Base-by-base conservation (phyloP, 352 stramenopile species). In the Thalassiosira delicatula region DNA sequence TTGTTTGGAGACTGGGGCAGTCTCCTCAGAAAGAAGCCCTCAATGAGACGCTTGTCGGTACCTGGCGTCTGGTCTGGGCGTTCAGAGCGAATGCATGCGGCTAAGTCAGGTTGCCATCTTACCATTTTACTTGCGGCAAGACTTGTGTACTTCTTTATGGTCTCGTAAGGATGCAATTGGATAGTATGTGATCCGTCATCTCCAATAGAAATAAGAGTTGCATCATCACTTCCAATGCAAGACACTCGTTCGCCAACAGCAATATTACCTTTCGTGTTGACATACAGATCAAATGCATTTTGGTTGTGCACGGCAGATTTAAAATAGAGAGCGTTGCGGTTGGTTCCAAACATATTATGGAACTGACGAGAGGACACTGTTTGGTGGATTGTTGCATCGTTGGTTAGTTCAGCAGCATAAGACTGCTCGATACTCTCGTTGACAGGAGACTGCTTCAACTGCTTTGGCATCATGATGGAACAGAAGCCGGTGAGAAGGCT, bases 171-270 rank as follows among this genome's bases (percentile, higher is more conserved):
- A 9, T 56, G 62, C 2, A 71, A 42, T 35, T 71, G 7, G 23
- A 71, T 60, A 12, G 62, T 71, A 14, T 60, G 11, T 2, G 35
- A 54, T 60, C 62, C 62, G n/a, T 71, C 62, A 9, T 3, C 35
- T 21, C 23, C 40, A 7, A 49, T 49, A 40, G 33, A 35, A 49
- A 56, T 49, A 21, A 71, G 3, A 4, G 12, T 68, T 4, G 7
- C 62, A 21, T 54, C 62, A 21, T 57, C 42, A 23, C 62, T 32
- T 14, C 62, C 62, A 25, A 5, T 14, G 23, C 62, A 71, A 25
- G 37, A 8, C 11, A 71, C 62, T 32, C 29, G 9, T 12, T 71
- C 62, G 3, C 62, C 30, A 32, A 59, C 40, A 19, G 12, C 25
- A 29, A 71, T 60, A 27, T 56, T 29, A 7, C 49, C 62, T 25